A percentile compares a stretch with the other conserved stretches of the same genome.
phyloP scores from a whole-genome alignment of 768 basidiomycete species.

The Suillus bovinus region DNA sequence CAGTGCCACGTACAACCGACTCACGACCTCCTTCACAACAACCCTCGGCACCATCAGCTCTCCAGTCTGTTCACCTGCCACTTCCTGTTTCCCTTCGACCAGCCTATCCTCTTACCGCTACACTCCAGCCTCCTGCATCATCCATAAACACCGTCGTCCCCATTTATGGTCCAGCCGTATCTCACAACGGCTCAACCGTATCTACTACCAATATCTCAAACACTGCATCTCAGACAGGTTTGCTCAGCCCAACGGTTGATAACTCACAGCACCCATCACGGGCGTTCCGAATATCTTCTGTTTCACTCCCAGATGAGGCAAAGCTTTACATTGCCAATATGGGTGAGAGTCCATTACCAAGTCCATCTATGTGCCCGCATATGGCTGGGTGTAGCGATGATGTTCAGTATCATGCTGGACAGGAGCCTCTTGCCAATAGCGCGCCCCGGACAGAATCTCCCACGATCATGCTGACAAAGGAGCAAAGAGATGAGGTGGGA shows the following conservation, averaged over 20 bases:
- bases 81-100: slow-evolving; percentile 8
- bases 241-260: slow-evolving; percentile 30
- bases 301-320: slow-evolving; percentile 77
- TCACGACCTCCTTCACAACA: slow-evolving; percentile 10
- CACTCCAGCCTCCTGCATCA: slow-evolving; percentile 38
- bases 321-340: slow-evolving; percentile 69
- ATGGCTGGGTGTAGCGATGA: slow-evolving; percentile 5
- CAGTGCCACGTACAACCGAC: not conserved
- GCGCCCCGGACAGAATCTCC: slow-evolving; percentile 9
- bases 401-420: slow-evolving; percentile 1
- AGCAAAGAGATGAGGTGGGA: slow-evolving; percentile 32
- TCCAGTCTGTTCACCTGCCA: not conserved
- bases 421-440: not conserved
- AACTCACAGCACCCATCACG: slow-evolving; percentile 46
- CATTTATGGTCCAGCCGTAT: slow-evolving; percentile 4
- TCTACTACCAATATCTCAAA: slow-evolving; percentile 19
- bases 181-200: slow-evolving; percentile 11
- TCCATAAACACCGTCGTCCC: slow-evolving; percentile 21
- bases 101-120: slow-evolving; percentile 17
- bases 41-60: slow-evolving; percentile 11
- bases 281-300: slow-evolving; percentile 61
- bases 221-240: slow-evolving; percentile 17
- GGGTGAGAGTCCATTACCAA: slow-evolving; percentile 61
- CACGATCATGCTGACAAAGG: slow-evolving; percentile 16
- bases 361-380: slow-evolving; percentile 38